These are phyloP conservation scores for Cucurbita maxima DNA, from an alignment of 306 rosid genomes.

Conservation along the genomic window DNA sequence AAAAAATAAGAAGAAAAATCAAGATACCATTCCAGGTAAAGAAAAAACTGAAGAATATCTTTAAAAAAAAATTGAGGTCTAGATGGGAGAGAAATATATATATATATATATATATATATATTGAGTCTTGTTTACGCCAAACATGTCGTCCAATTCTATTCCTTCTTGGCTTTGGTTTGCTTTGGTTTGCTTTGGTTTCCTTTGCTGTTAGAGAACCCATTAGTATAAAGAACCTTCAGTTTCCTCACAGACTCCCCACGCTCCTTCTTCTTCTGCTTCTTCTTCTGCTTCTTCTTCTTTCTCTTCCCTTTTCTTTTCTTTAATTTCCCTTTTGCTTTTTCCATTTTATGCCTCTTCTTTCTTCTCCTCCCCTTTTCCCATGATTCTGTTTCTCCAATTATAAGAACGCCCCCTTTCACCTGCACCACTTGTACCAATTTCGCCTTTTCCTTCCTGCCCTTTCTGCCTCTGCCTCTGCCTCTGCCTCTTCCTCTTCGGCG, in stretches of 20 bases:
- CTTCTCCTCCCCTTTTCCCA: not conserved
- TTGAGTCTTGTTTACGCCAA: conserved; percentile 92
- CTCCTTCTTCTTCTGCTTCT: not conserved
- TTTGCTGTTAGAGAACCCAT: conserved; percentile 22
- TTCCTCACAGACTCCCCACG: conserved; percentile 13
- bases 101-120: conserved; percentile 6
- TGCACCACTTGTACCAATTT: not conserved
- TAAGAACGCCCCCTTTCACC: not conserved
- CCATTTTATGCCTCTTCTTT: not conserved
- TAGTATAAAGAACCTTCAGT: conserved; percentile 72
- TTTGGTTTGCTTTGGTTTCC: not conserved
- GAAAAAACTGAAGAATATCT: no score
- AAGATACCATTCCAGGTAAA: no score
- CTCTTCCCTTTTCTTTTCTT: not conserved
- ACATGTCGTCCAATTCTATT: conserved; percentile 43
- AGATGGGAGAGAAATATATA: no score
- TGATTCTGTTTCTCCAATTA: conserved; percentile 13
- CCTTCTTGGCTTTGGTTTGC: not conserved
- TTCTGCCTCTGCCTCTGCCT: no score
- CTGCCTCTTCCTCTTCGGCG: not conserved
- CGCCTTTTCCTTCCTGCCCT: not conserved
- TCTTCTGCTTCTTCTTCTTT: not conserved
- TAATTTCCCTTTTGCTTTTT: not conserved
- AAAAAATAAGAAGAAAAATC: no score
- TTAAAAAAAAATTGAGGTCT: no score